Base-by-base conservation (phyloP, 176 grass and related monocot genomes). In the Rhynchospora pubera region DNA sequence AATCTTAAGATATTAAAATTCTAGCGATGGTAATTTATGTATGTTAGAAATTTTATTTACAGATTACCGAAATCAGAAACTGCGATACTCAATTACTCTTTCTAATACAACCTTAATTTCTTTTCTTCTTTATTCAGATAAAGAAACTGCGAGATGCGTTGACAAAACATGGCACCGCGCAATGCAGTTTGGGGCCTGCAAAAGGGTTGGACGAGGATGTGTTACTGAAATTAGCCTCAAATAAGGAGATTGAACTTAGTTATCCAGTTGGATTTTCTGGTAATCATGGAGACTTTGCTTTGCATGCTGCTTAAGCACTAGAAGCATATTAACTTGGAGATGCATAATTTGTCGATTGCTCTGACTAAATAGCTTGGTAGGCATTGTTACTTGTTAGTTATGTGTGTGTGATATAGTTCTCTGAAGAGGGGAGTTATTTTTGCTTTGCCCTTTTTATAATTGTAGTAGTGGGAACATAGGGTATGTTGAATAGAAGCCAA, bases 121-220 rank as follows among this genome's bases (percentile, higher is more conserved):
- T 65, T 44, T 34, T 87, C 65, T 21, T 55, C 32, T 18, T 57
- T 76, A 74, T 85, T 69, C 84, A 97, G 88, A 89, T 93, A 58
- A 77, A 89, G 13, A 97, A 91, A 69, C 80, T 97, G 18, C 91
- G 91, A 81, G 74, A 82, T 79, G 86, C 88, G 61, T 44, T 96
- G 52, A 77, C 82, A 52, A 90, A 91, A 77, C 80, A 92, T 83
- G 90, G 86, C 23, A 68, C 47, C n/a, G 56, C 83, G 14, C 50
- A 43, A 34, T 23, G 72, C 60, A 83, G 15, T 85, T 34, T 53
- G 43, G 82, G 74, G 68, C 64, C 78, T 62, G 86, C 85, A 45
- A 90, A 90, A 66, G 84, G 85, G 2, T 83, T 79, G 18, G 79
- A 78, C 14, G 65, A 87, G 55, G 79, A 12, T 2, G 86, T 90